phyloP scores from a whole-genome alignment of 805 yeast species.

The Candida chauliodis region DNA sequence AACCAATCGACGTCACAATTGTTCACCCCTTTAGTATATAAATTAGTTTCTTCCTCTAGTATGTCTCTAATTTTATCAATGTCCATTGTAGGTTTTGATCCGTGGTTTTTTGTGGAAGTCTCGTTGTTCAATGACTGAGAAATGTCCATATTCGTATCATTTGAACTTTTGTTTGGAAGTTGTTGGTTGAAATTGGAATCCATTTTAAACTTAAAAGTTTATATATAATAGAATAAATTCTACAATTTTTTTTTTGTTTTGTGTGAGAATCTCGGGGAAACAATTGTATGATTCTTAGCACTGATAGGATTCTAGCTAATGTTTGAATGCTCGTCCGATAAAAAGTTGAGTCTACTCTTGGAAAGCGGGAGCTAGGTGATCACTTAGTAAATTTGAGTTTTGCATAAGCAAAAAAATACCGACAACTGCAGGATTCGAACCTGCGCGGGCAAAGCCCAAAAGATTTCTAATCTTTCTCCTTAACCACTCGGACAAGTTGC shows the following conservation, averaged over 20 bases:
- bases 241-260: too few relatives aligned
- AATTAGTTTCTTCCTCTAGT: constrained; percentile 19
- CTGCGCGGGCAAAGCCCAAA: constrained; percentile 51
- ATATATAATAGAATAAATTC: too few relatives aligned
- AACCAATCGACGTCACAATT: constrained; percentile 52
- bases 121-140: neutral
- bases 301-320: too few relatives aligned
- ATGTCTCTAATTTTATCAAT: constrained; percentile 20
- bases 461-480: constrained; percentile 41
- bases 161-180: too few relatives aligned
- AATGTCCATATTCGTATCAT: neutral
- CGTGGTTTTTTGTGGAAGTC: neutral
- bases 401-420: constrained; percentile 29
- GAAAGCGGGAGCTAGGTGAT: too few relatives aligned
- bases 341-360: too few relatives aligned
- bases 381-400: too few relatives aligned
- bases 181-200: too few relatives aligned
- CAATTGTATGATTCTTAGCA: too few relatives aligned
- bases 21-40: constrained; percentile 28
- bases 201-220: too few relatives aligned
- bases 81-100: constrained; percentile 16
- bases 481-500: constrained; percentile 41
- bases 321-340: too few relatives aligned
- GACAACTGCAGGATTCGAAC: constrained; percentile 50
- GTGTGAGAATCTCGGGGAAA: too few relatives aligned